Base-by-base conservation (phyloP, 2,329 filamentous ascomycete genomes). In the Sarocladium kiliense region DNA sequence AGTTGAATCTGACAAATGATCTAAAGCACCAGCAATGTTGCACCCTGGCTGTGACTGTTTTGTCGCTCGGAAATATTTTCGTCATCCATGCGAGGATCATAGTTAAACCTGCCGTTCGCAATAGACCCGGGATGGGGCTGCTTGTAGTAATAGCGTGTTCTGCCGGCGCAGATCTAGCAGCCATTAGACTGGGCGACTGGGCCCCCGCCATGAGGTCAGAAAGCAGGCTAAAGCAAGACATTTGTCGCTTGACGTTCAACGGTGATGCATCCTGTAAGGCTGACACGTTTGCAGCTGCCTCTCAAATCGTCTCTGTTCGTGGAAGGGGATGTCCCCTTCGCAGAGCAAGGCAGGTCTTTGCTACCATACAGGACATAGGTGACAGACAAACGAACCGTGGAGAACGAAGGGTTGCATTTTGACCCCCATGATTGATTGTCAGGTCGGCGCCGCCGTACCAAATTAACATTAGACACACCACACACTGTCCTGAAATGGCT, bases 401-500 rank as follows among this genome's bases (percentile, higher is more conserved):
- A 30, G 18, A 16, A 27, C 23, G 10, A 19, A 51, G 25, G 27
- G 47, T 51, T 51, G 19, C 47, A 51, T 51, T 36, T 19, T 36
- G 44, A 32, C 44, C 47, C 23, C 30, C 44, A 7, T n/a, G 12
- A 16, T 11, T 23, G 41, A 44, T 23, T 23, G 16, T 4, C 14
- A 18, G n/a, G 23, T 32, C 23, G 11, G 44, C 44, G 23, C 44
- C 23, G 44, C 44, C 26, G 14, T 36, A 27, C 47, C 47, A 51
- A 36, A 51, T 51, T 51, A 51, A 51, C 27, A 51, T 51, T 51
- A 51, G 47, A 51, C 47, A 36, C 27, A 51, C 47, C 47, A 51
- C 27, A 23, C 26, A 9, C 21, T 32, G 44, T 9, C 26, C 23
- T 32, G 44, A 49, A 51, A n/a, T 51, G 47, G 47, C 25, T 51